These are phyloP conservation scores for Amylostereum areolatum DNA, from an alignment of 1,284 basidiomycete species.

Conservation along the genomic window DNA sequence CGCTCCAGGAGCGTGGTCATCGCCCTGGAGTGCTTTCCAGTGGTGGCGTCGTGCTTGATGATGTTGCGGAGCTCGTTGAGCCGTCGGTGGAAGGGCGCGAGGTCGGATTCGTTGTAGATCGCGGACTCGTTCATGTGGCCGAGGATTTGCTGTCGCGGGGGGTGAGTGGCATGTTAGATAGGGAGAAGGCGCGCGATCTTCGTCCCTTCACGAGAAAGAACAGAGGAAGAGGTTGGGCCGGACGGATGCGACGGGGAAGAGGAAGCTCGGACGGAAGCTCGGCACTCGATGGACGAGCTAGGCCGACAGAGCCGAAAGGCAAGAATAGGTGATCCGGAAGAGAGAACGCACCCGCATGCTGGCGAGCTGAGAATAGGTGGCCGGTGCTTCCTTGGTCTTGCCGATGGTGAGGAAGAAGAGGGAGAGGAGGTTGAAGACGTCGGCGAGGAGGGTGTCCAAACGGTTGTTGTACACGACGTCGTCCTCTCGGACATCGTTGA, in stretches of 20 bases:
- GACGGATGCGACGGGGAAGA: no score
- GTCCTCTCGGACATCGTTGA: slow-evolving; percentile 89
- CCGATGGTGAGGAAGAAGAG: slow-evolving; percentile 92
- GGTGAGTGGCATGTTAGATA: slow-evolving; percentile 1
- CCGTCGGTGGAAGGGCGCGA: slow-evolving; percentile 79
- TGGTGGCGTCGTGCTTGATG: slow-evolving; percentile 76
- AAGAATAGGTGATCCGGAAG: no score
- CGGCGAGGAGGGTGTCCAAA: slow-evolving; percentile 87
- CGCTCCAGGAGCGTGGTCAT: slow-evolving; percentile 88
- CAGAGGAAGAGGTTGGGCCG: no score
- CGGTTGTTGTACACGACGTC: slow-evolving; percentile 77
- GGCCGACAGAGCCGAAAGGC: no score
- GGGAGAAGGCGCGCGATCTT: not conserved
- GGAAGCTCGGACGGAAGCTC: no score
- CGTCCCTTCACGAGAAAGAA: no score
- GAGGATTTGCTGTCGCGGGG: slow-evolving; percentile 74
- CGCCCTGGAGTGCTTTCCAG: slow-evolving; percentile 79
- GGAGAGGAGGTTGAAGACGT: slow-evolving; percentile 90
- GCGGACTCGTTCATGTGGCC: slow-evolving; percentile 92
- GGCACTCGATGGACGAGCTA: no score
- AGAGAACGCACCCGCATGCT: slow-evolving; percentile 90
- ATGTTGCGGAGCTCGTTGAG: slow-evolving; percentile 77
- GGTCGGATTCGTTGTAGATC: slow-evolving; percentile 86
- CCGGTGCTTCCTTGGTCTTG: slow-evolving; percentile 87
- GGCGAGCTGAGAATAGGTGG: slow-evolving; percentile 90